Percentiles rank a stretch among this genome's conserved stretches.
Conservation (phyloP, 2,329 filamentous ascomycete species). For the Penicillium concentricum region DNA sequence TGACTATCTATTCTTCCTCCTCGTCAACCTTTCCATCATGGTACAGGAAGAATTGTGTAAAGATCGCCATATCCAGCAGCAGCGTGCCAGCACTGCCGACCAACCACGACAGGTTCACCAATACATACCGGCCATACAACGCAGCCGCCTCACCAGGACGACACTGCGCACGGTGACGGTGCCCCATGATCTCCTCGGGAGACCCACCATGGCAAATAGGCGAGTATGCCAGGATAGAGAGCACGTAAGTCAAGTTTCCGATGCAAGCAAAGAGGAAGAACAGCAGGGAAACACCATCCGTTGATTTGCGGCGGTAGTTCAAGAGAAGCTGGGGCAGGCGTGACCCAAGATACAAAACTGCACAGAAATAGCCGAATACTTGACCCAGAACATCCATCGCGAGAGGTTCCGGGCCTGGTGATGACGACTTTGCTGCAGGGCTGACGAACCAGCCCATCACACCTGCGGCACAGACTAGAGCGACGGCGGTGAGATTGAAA, state of each 20-base stretch:
- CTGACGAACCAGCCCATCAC: conserved; percentile 82
- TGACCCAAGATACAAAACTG: conserved; percentile 81
- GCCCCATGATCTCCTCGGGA: conserved; percentile 21
- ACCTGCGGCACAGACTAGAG: conserved; percentile 81
- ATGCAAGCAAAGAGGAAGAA: conserved; percentile 97
- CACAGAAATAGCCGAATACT: conserved; percentile 90
- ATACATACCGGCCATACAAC: conserved; percentile 77
- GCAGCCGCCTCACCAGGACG: conserved; percentile 60
- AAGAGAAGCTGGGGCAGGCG: conserved; percentile 86
- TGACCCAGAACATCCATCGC: conserved; percentile 77
- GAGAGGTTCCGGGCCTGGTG: conserved; percentile 42
- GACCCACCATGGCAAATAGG: conserved; percentile 57
- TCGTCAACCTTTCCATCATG: conserved; percentile 38
- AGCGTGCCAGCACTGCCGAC: conserved; percentile 86
- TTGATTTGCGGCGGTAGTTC: conserved; percentile 89
- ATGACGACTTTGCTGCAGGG: conserved; percentile 37
- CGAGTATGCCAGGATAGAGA: conserved; percentile 88
- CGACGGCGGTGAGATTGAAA: conserved; percentile 73
- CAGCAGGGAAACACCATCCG: conserved; percentile 86
- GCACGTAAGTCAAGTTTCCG: conserved; percentile 88
- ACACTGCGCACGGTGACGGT: conserved; percentile 49
- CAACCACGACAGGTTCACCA: conserved; percentile 89
- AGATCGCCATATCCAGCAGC: conserved; percentile 79
- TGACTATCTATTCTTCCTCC: conserved; percentile 8
- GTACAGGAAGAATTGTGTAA: conserved; percentile 90